Evolutionary conservation across 148 eudicot species (phyloP).

Genomic region (Rhododendron ferrugineum): DNA sequence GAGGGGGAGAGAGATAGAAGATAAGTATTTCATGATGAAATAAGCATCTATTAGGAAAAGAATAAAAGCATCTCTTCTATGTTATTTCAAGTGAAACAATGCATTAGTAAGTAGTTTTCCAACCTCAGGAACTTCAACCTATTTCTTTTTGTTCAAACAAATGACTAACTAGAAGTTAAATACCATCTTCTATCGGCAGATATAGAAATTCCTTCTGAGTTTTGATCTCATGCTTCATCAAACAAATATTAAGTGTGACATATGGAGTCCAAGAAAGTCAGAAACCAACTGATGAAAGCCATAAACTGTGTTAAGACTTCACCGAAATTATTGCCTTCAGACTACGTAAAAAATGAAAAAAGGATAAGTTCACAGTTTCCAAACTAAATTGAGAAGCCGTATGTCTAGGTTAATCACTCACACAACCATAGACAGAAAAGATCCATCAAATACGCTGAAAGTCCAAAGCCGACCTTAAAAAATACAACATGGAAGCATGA

Average conservation of each 20-base stretch:
- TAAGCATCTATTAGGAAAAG: neutral
- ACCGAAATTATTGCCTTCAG: neutral
- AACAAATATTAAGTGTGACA: neutral
- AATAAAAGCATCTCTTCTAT: neutral
- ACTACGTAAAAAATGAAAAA: neutral
- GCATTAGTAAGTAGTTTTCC: neutral
- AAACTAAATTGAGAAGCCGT: neutral
- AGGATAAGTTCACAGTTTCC: neutral
- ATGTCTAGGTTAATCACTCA: neutral
- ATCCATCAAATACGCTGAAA: neutral
- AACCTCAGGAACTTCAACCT: neutral
- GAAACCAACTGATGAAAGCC: neutral
- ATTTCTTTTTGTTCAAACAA: constrained; percentile 1
- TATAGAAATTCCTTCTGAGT: neutral
- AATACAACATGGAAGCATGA: neutral
- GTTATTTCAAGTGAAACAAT: neutral
- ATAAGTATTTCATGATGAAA: neutral
- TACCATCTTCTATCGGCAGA: neutral
- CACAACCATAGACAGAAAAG: neutral
- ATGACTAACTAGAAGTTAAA: neutral
- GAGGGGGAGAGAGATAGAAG: neutral
- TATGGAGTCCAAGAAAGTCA: neutral
- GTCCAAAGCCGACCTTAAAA: neutral
- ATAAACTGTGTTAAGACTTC: neutral
- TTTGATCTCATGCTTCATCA: neutral